A percentile compares a stretch with the other conserved stretches of the same genome.
Conservation (phyloP, 2,329 filamentous ascomycete genomes). For the Penicillium glabrum region DNA sequence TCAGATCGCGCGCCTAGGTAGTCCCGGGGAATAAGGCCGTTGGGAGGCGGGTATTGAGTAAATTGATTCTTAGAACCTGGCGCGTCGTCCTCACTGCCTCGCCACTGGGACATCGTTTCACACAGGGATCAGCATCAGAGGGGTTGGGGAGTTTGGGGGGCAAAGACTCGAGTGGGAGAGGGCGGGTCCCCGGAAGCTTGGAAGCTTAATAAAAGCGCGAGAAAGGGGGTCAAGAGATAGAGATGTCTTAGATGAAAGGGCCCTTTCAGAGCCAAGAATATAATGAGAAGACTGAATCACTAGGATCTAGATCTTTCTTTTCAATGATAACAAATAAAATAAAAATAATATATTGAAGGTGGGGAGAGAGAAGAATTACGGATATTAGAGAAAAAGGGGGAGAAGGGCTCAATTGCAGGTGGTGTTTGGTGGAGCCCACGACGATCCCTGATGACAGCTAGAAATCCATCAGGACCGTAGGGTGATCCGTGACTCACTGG, state of each 20-base stretch:
- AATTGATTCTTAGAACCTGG: slow-evolving; percentile 14
- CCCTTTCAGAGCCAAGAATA: not conserved
- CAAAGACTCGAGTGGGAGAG: not conserved
- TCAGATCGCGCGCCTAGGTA: slow-evolving; percentile 34
- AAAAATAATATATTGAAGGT: not conserved
- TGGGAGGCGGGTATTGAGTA: slow-evolving; percentile 13
- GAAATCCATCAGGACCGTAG: not conserved
- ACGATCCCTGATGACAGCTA: not conserved
- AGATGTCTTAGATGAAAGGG: not conserved
- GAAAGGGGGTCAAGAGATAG: not conserved
- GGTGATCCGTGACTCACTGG: not conserved
- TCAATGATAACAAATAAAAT: not conserved
- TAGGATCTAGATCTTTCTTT: not conserved
- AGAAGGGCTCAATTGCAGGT: not conserved
- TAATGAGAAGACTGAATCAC: not conserved
- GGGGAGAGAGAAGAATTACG: not conserved
- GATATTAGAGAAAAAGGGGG: not conserved
- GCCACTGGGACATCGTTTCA: slow-evolving; percentile 39
- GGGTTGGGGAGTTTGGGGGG: slow-evolving; percentile 1
- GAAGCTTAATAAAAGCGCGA: slow-evolving; percentile 1
- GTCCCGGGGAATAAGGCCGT: slow-evolving; percentile 37
- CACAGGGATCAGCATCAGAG: slow-evolving; percentile 22
- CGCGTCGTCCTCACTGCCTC: slow-evolving; percentile 27
- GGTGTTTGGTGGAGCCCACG: not conserved
- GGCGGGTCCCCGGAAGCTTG: slow-evolving; percentile 1